Conservation (phyloP, 164 flowering plant genomes). For the Tinospora cordifolia region DNA sequence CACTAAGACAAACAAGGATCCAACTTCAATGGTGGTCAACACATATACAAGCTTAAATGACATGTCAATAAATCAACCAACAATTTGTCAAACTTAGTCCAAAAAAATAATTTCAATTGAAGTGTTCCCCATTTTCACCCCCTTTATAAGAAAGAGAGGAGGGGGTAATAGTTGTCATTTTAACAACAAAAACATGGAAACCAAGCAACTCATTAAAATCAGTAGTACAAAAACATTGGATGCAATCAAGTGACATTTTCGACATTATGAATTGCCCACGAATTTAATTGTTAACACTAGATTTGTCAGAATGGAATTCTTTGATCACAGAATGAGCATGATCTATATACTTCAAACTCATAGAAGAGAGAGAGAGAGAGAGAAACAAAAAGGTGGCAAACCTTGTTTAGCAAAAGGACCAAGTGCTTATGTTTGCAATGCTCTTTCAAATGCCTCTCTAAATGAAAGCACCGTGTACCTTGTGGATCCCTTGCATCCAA, state of each 20-base stretch:
- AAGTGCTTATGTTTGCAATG: constrained; percentile 88
- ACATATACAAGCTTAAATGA: neutral
- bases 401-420: constrained; percentile 90
- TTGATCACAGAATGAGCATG: neutral
- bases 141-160: too few relatives aligned
- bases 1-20: neutral
- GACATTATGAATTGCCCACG: neutral
- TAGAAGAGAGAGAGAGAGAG: neutral
- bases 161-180: too few relatives aligned
- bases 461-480: constrained; percentile 90
- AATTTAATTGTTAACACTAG: neutral
- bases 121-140: too few relatives aligned
- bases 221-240: neutral
- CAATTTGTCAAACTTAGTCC: neutral
- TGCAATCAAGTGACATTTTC: neutral
- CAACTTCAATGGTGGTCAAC: neutral
- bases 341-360: neutral
- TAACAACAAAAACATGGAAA: too few relatives aligned
- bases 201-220: neutral
- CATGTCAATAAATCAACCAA: neutral
- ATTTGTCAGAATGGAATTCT: neutral
- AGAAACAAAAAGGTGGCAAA: neutral
- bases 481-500: constrained; percentile 98
- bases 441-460: constrained; percentile 89
- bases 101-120: too few relatives aligned